Base-by-base conservation (phyloP, 2,329 filamentous ascomycete species). In the Penicillium sp. region DNA sequence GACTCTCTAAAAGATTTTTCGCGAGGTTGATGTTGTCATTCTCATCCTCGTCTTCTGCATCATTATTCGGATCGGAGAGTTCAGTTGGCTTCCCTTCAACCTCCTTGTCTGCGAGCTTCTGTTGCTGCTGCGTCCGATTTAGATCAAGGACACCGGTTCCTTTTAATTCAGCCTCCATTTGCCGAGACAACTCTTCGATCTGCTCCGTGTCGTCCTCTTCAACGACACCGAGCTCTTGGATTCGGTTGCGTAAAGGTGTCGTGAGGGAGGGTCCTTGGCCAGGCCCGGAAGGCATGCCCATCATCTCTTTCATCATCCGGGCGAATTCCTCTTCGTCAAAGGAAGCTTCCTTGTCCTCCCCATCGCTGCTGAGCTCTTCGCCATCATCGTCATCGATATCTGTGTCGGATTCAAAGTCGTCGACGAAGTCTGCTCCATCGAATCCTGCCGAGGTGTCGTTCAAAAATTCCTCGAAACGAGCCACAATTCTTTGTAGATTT, bases 301-400 rank as follows among this genome's bases (percentile, higher is more conserved):
- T 90, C 83, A 94, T 90, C 59, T 94, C 86, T 45, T 82, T 80
- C 87, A 98, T 95, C 77, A 95, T 88, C 37, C 73, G 79, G 7
- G 84, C 77, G 53, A 96, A 95, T 38, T 91, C 84, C 23, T 83
- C 80, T 63, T 97, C 90, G 49, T 94, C 81, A 51, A 94, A 91
- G 41, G 81, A 84, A 4, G 86, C 80, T 31, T 85, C 84, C 51
- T 83, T 83, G 48, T 89, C 84, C 56, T 88, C 85, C 14, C 78
- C 79, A 15, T 83, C 79, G 43, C 76, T 79, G 34, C 75, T 75
- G 1, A 77, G 60, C 11, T 76, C 74, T 6, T 76, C 76, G 1
- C 75, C 73, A 3, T 76, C 74, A 13, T 77, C 75, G 8, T 75
- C 70, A 4, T 75, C 71, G 4, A 75, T 71, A 9, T 78, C 73